Percentiles rank a stretch among this genome's conserved stretches.
phyloP scores from a whole-genome alignment of 2,329 filamentous ascomycete genomes.

The Fusarium tuaranense region DNA sequence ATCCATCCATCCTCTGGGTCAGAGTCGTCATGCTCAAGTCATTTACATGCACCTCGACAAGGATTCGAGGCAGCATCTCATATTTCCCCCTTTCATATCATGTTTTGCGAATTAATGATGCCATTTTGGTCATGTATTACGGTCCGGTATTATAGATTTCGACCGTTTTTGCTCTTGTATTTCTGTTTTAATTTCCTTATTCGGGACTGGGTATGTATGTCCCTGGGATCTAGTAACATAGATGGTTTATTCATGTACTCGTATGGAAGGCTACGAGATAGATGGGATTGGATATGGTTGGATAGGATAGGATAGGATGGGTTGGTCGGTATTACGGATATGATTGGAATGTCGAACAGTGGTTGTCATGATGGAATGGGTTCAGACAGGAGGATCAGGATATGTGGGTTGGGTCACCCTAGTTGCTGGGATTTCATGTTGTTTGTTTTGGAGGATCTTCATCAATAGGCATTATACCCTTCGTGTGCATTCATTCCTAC shows the following conservation, averaged over 20 bases:
- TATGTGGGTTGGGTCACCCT: slow-evolving; percentile 14
- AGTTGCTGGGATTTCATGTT: slow-evolving; percentile 24
- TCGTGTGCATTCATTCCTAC: slow-evolving; percentile 42
- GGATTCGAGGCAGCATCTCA: slow-evolving; percentile 6
- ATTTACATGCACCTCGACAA: slow-evolving; percentile 14
- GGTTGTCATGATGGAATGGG: slow-evolving; percentile 29
- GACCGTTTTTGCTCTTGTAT: slow-evolving; percentile 14
- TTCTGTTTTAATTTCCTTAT: slow-evolving; percentile 5
- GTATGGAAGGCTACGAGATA: slow-evolving; percentile 36
- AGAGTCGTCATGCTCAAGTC: slow-evolving; percentile 32
- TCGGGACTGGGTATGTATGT: slow-evolving; percentile 13
- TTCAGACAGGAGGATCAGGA: slow-evolving; percentile 21
- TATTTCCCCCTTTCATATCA: slow-evolving; percentile 7
- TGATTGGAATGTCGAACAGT: slow-evolving; percentile 33
- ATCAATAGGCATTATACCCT: slow-evolving; percentile 50
- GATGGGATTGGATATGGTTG: slow-evolving; percentile 15
- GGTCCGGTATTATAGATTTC: slow-evolving; percentile 33
- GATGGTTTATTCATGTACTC: slow-evolving; percentile 30
- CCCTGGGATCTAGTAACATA: slow-evolving; percentile 32
- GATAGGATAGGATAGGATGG: not conserved
- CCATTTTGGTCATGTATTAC: slow-evolving; percentile 4
- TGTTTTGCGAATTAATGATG: slow-evolving; percentile 5
- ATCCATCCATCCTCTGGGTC: slow-evolving; percentile 11
- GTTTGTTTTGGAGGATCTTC: slow-evolving; percentile 33
- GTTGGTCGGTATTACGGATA: slow-evolving; percentile 25